Evolutionary conservation across 2,329 filamentous ascomycete species (phyloP), one percentile per base, ranked within the genome.

Genomic region (Scytalidium lignicola): DNA sequence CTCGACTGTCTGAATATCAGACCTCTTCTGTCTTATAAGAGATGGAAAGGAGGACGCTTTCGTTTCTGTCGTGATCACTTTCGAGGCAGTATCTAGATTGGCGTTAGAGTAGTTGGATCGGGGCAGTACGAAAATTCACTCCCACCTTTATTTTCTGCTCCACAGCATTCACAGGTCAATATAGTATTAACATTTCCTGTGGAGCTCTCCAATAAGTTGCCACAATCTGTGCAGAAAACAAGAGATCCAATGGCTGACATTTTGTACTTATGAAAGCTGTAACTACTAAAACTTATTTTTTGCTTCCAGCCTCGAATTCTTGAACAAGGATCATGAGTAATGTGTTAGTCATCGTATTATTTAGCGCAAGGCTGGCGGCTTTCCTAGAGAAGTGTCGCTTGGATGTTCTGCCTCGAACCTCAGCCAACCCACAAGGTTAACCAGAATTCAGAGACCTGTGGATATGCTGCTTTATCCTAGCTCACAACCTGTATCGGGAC

Each of bases 231-330:
- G 74, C 92, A 97, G 69, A 97, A 97, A 29, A 96, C 85, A 39
- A 97, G 76, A 46, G 90, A 92, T 49, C 90, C 92, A 58, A 96
- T 90, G 17, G 88, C 84, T 56, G 91, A 83, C 92, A 96, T 96
- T 53, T 59, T 72, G 50, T n/a, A 13, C 7, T 37, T 37, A n/a
- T 5, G 8, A 5, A 9, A 9, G 32, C n/a, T 17, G 4, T 37
- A 17, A 17, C 55, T 41, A 47, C 23, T 29, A 44, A 28, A 28
- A 26, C 7, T 41, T 51, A 23, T 29, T 21, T 57, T 20, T 57
- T 42, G 6, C 15, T 37, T 5, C 12, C 32, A 37, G 32, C 32
- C 32, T 22, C 23, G 23, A 10, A 26, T 28, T 3, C 12, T 15
- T 15, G 13, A 15, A 43, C 9, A 22, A 28, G 5, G 12, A 5